Evolutionary conservation across 2,329 filamentous ascomycete genomes (phyloP).

Genomic region (Hypomyces rosellus): DNA sequence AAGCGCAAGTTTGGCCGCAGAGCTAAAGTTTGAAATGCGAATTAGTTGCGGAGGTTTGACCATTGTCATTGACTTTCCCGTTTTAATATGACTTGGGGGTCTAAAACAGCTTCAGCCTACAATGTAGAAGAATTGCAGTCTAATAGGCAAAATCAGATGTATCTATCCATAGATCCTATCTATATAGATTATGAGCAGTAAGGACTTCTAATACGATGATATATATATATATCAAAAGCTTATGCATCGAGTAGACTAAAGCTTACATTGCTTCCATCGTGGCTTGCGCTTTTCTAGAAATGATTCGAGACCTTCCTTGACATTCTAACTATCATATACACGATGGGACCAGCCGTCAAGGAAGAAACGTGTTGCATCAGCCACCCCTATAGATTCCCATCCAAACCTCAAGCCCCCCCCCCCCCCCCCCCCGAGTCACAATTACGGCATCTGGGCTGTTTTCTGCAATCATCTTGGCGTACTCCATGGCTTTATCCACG

Average conservation of each 20-base stretch:
- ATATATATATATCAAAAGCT: too few species aligned
- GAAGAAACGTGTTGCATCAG: background rate
- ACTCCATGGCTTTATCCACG: conserved; percentile 28
- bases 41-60: too few species aligned
- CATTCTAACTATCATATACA: background rate
- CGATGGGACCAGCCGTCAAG: conserved; percentile 1
- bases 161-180: too few species aligned
- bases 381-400: conserved; percentile 4
- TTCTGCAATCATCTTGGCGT: conserved; percentile 29
- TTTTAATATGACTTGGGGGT: too few species aligned
- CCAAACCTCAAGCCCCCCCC: background rate
- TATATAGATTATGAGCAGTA: too few species aligned
- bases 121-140: too few species aligned
- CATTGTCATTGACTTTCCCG: too few species aligned
- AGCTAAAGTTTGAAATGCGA: too few species aligned
- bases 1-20: too few species aligned
- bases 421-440: background rate
- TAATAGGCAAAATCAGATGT: too few species aligned
- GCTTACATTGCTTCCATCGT: background rate
- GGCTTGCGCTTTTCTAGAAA: conserved; percentile 4
- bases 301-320: background rate
- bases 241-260: background rate
- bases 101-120: too few species aligned
- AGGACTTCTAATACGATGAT: too few species aligned
- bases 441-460: conserved; percentile 13